Base-by-base conservation (phyloP, 805 yeast species). In the Wickerhamiella slavikovae region DNA sequence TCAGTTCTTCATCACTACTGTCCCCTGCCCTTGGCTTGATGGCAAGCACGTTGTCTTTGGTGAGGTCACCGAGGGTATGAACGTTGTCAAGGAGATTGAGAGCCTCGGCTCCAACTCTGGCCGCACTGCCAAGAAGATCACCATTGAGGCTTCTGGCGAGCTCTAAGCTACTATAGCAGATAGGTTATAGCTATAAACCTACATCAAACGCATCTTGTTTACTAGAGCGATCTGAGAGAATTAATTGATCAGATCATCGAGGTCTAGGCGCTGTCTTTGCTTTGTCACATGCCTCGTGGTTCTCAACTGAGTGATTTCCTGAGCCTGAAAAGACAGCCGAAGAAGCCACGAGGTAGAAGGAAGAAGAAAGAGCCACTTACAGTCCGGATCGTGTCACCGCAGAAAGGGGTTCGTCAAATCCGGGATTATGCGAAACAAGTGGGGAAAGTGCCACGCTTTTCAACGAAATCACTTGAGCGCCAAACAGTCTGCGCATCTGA, bases 1-100 rank as follows among this genome's bases (percentile, higher is more conserved):
- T 32, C 96, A 83, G 62, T 83, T 83, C 61, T 83, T 85, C 68
- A 75, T 80, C 62, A 80, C 94, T 55, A 80, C 93, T 34, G 83
- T 77, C 31, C 64, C 73, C 42, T 63, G 74, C 48, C 75, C 89
- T 36, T 78, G 89, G 85, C 67, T 83, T 55, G 91, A 82, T 49
- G 93, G 93, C 39, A 72, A 74, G 60, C 92, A 82, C 66, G 93
- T 79, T 49, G 94, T 83, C 36, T 83, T 83, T 48, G 95, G 95
- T 48, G 92, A 82, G 61, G 80, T 80, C 39, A 51, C 63, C 38
- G 91, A 76, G 36, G 95, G 95, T 43, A 55, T 62, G 50, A 93
- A 82, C 47, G 60, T 79, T 43, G 79, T 83, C 55, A 72, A 74
- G 75, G 71, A 68, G 61, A 66, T 82, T 46, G 94, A 83, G 66